Evolutionary conservation across 345 rosid genomes (phyloP), one percentile per base, ranked within the genome.

Genomic region (Gossypium mustelinum): DNA sequence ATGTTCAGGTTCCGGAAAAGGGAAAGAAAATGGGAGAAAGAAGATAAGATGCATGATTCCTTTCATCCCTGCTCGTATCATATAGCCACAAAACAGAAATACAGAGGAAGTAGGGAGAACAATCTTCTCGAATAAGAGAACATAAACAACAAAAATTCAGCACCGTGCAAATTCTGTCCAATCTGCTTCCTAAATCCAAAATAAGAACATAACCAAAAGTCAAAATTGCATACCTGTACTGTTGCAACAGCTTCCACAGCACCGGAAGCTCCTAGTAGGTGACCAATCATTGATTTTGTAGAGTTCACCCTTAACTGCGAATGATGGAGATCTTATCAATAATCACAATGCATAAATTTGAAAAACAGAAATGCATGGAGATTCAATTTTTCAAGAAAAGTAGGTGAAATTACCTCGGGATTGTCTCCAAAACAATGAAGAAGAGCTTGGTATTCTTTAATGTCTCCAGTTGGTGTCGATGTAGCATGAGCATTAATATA

Each of bases 401-500:
- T 75, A 34, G 8, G 56, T 17, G 41, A 44, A 80, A 79, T 56
- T 74, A 92, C 98, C 86, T 83, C 93, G 48, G 86, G 83, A 75
- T 94, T 94, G 81, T 88, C 78, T 78, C 97, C 93, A 84, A 94
- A 94, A 81, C 93, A 89, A 62, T 77, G 89, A 79, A 84, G 77
- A 75, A 94, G 91, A 73, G 98, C 97, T 79, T 77, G 84, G 79
- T 79, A 90, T 80, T 94, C 98, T 82, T 89, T 89, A 48, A 92
- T 82, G 73, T 94, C 98, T 79, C 98, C 98, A 69, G 97, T 91
- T 71, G 81, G 89, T 57, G 98, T 91, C 61, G 98, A 94, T 64
- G 98, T 92, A 70, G 97, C 98, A 86, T 94, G 98, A 34, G 98
- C 98, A 81, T 94, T 94, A 73, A 94, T 83, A 77, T 94, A 94